These are phyloP conservation scores for Ascochyta clinopodiicola DNA, from an alignment of 2,329 filamentous ascomycete species.

Conservation along the genomic window DNA sequence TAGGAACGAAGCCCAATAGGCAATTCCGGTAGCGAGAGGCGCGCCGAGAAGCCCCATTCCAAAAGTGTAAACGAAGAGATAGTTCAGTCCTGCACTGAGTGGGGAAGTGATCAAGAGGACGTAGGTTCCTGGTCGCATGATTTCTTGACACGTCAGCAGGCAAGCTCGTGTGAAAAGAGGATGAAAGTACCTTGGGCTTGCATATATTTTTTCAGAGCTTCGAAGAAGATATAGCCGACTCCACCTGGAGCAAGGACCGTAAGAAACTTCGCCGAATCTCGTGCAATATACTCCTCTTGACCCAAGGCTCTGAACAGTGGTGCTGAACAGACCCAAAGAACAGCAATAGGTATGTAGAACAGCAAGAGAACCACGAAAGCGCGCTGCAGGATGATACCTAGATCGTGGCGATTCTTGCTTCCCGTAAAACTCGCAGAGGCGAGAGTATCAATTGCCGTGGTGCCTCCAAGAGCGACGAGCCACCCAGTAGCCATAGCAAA, in stretches of 20 bases:
- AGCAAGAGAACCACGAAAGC: slow-evolving; percentile 73
- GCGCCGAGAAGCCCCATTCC: slow-evolving; percentile 77
- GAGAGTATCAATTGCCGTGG: slow-evolving; percentile 84
- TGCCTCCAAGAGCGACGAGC: slow-evolving; percentile 85
- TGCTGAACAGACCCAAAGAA: slow-evolving; percentile 78
- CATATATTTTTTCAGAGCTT: slow-evolving; percentile 71
- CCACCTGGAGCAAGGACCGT: slow-evolving; percentile 79
- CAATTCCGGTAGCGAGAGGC: slow-evolving; percentile 80
- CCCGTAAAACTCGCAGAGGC: slow-evolving; percentile 84
- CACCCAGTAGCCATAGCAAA: slow-evolving; percentile 89
- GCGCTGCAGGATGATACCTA: slow-evolving; percentile 80
- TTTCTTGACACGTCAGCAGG: slow-evolving; percentile 51
- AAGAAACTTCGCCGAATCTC: slow-evolving; percentile 75
- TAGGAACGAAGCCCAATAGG: slow-evolving; percentile 84
- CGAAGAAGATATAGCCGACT: slow-evolving; percentile 86
- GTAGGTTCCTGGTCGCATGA: slow-evolving; percentile 70
- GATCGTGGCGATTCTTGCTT: slow-evolving; percentile 76
- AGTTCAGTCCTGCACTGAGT: slow-evolving; percentile 64
- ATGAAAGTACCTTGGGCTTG: slow-evolving; percentile 59
- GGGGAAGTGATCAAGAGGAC: slow-evolving; percentile 67
- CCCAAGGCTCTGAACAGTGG: slow-evolving; percentile 76
- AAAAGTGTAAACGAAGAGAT: slow-evolving; percentile 75
- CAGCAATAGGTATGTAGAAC: slow-evolving; percentile 75
- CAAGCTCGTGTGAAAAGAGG: background rate
- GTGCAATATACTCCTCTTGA: slow-evolving; percentile 78